Evolutionary conservation across 2,329 filamentous ascomycete genomes (phyloP).

Genomic region (Fusarium austroafricanum): DNA sequence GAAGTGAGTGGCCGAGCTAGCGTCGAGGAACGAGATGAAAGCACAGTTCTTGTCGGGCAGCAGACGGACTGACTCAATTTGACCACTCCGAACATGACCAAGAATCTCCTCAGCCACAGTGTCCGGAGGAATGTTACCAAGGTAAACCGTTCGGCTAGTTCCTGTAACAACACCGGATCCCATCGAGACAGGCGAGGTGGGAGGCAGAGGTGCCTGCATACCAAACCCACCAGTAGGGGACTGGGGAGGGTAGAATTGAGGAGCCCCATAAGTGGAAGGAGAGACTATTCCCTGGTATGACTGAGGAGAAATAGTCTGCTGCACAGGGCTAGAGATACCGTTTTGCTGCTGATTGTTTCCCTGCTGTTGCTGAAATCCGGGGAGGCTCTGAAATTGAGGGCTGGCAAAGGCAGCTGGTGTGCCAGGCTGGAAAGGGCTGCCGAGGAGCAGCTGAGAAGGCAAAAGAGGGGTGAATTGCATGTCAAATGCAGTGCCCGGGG

Average conservation of each 20-base stretch:
- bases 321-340: conserved; percentile 78
- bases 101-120: conserved; percentile 97
- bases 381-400: conserved; percentile 89
- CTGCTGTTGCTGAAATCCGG: conserved; percentile 75
- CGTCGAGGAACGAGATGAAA: conserved; percentile 98
- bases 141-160: conserved; percentile 95
- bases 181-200: conserved; percentile 80
- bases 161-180: conserved; percentile 85
- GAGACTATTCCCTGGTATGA: conserved; percentile 88
- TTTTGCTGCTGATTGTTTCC: conserved; percentile 67
- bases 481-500: conserved; percentile 89
- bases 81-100: conserved; percentile 93
- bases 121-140: conserved; percentile 98
- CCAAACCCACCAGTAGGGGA: conserved; percentile 85
- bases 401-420: conserved; percentile 91
- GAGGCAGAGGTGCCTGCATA: conserved; percentile 66
- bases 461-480: conserved; percentile 99
- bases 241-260: conserved; percentile 88
- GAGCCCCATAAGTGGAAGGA: conserved; percentile 82
- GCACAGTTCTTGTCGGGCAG: conserved; percentile 99
- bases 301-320: conserved; percentile 82
- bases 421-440: conserved; percentile 95
- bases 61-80: conserved; percentile 98
- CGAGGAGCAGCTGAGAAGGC: conserved; percentile 92
- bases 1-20: conserved; percentile 97